These are phyloP conservation scores for Podaxis mareebaensis DNA, from an alignment of 768 basidiomycete genomes.

Conservation along the genomic window DNA sequence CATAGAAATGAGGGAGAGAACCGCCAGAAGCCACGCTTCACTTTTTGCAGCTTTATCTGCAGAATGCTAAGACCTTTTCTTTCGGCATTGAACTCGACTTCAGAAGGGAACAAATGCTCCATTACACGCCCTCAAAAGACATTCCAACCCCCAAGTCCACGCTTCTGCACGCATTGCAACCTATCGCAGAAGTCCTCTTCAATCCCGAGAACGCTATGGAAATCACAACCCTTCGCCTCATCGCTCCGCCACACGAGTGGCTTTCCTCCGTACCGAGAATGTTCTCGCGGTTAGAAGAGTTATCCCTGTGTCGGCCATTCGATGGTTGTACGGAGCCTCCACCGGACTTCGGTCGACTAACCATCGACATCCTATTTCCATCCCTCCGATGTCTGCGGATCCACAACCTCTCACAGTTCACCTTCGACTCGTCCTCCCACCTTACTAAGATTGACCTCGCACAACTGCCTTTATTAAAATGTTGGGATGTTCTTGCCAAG, in stretches of 20 bases:
- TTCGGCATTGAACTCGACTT: background rate
- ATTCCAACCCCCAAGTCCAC: background rate
- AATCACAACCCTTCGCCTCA: background rate
- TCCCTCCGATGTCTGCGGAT: background rate
- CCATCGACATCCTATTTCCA: background rate
- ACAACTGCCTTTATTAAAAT: background rate
- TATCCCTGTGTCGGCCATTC: background rate
- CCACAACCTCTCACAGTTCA: background rate
- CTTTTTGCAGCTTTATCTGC: background rate
- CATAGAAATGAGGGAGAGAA: background rate
- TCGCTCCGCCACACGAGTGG: background rate
- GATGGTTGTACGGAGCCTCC: background rate
- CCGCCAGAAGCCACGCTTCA: background rate
- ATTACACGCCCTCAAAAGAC: background rate
- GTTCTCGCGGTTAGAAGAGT: background rate
- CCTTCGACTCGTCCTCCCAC: background rate
- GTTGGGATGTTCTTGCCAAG: background rate
- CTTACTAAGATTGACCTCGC: background rate
- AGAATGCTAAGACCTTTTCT: background rate
- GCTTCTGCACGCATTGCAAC: background rate
- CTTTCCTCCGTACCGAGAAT: background rate
- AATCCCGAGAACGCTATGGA: background rate
- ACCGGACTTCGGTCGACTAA: background rate
- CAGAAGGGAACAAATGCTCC: background rate
- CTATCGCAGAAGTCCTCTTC: background rate